Base-by-base conservation (phyloP, 2,329 filamentous ascomycete genomes). In the Aspergillus ibericus region DNA sequence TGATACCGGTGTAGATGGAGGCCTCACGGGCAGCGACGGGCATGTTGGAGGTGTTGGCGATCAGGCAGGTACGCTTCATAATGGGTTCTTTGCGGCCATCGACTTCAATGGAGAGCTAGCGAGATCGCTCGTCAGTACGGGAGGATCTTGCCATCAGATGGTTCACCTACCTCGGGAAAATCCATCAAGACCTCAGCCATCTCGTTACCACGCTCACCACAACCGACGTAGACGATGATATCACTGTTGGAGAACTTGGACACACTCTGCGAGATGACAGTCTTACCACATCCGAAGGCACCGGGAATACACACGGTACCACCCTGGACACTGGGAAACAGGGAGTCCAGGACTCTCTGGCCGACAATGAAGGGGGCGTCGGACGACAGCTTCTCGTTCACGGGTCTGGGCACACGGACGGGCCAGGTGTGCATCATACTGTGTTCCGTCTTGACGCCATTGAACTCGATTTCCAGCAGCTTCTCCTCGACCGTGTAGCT, bases 161-260 rank as follows among this genome's bases (percentile, higher is more conserved):
- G 29, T 16, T 8, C 35, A 58, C 72, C 59, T 73, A 85, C 83
- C 74, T 98, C 93, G 59, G 95, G 95, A 84, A 99, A 99, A 80
- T 99, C 95, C 90, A 97, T 98, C 85, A 99, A 85, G 68, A 99
- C 95, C 85, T 99, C 95, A 64, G 95, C 95, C 95, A 99, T 99
- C 80, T 99, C 95, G 75, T 99, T 99, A 68, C 95, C 95, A 70
- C 95, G 90, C 81, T 99, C 95, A 69, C 93, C 91, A 67, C 84
- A 89, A 60, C 95, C 95, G 60, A 99, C 95, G 75, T 99, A 99
- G 69, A 99, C 91, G 68, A 99, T 99, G 72, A 98, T 91, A 76
- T 99, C 95, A 77, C 90, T 95, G 87, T 99, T 99, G 73, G 95
- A 99, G 83, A 99, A 99, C 81, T 99, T 99, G 78, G 95, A 99